Conservation (phyloP, 176 grass and related monocot species). For the Elaeis guineensis region DNA sequence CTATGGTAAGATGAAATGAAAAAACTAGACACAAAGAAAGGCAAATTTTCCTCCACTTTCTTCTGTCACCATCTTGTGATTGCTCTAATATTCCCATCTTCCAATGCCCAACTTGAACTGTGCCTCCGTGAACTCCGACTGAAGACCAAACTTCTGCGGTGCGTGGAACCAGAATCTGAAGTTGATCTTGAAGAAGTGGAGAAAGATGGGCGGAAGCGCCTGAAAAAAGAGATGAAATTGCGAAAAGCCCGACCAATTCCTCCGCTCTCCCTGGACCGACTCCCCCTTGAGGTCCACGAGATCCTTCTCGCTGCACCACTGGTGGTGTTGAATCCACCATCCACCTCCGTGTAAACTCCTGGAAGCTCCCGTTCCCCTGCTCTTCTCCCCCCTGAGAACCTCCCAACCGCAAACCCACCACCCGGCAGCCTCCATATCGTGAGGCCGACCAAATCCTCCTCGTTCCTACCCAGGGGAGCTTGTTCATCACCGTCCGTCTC, state of each 20-base stretch:
- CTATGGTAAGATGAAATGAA: too few relatives aligned
- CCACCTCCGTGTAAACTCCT: constrained; percentile 56
- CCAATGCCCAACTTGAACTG: not conserved
- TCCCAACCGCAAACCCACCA: constrained; percentile 61
- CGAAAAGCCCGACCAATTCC: constrained; percentile 24
- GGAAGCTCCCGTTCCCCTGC: constrained; percentile 43
- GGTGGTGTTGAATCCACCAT: constrained; percentile 46
- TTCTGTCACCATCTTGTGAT: too few relatives aligned
- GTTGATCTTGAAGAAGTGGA: constrained; percentile 7
- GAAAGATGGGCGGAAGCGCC: constrained; percentile 19
- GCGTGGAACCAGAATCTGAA: not conserved
- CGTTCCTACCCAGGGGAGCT: constrained; percentile 17
- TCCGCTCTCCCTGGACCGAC: constrained; percentile 19
- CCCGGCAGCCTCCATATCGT: constrained; percentile 71
- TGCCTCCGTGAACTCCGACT: constrained; percentile 38
- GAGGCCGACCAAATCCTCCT: constrained; percentile 44
- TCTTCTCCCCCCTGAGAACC: constrained; percentile 40
- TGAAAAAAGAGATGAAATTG: constrained; percentile 43
- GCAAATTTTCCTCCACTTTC: too few relatives aligned
- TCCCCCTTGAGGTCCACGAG: constrained; percentile 28
- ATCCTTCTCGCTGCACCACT: constrained; percentile 35
- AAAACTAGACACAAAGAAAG: too few relatives aligned
- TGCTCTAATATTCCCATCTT: too few relatives aligned
- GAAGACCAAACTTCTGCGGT: constrained; percentile 18
- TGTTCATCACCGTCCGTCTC: not conserved